A percentile compares a stretch with the other conserved stretches of the same genome.
phyloP scores from a whole-genome alignment of 176 grass and related monocot species.

The Rhipidocladum racemiflorum region DNA sequence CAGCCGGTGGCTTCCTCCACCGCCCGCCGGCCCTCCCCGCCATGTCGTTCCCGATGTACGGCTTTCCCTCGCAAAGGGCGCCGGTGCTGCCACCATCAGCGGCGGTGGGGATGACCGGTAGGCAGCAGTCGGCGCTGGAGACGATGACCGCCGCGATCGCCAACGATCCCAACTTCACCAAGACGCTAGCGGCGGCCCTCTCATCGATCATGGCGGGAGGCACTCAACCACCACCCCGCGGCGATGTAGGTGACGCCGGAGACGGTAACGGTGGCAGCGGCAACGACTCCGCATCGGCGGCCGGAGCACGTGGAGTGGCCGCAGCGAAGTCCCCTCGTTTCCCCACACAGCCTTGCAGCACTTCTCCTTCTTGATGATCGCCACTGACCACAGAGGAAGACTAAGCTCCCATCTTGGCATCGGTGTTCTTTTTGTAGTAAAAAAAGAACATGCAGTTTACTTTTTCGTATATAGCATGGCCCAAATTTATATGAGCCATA shows the following conservation, averaged over 20 bases:
- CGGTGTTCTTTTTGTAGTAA: neutral
- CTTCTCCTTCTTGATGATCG: conserved; percentile 9
- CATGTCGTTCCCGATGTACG: conserved; percentile 37
- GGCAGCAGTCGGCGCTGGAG: conserved; percentile 26
- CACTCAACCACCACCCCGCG: neutral
- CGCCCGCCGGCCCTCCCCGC: neutral
- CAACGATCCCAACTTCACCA: conserved; percentile 65
- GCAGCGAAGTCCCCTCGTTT: neutral
- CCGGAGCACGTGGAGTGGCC: neutral
- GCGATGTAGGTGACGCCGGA: neutral
- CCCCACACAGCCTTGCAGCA: neutral
- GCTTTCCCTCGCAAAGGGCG: conserved; percentile 26
- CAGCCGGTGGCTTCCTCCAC: conserved; percentile 19
- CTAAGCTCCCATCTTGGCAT: neutral
- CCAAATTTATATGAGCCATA: neutral
- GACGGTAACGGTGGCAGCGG: neutral
- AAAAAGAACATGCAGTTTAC: too few species aligned
- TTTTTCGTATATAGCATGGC: neutral
- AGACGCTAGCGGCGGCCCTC: conserved; percentile 56
- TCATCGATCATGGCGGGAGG: conserved; percentile 54
- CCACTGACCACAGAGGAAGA: conserved; percentile 10
- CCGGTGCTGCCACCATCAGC: neutral
- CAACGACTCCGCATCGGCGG: neutral
- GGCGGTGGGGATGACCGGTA: neutral
- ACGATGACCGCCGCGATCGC: conserved; percentile 69